Percentiles rank a stretch among this genome's conserved stretches.
Evolutionary conservation across 2,329 filamentous ascomycete genomes (phyloP).

Genomic region (Fusarium sp.): DNA sequence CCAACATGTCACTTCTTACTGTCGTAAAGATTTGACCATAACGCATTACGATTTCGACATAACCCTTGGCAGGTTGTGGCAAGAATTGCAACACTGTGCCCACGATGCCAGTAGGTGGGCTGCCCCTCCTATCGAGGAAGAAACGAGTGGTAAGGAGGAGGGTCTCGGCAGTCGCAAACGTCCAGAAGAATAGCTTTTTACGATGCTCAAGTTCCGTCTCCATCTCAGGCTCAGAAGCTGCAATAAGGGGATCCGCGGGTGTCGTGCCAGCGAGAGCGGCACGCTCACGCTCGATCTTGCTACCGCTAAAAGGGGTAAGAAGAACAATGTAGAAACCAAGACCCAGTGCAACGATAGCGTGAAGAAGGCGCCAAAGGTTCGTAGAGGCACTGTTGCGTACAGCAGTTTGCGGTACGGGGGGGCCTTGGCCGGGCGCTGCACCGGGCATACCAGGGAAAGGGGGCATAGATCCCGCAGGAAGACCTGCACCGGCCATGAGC

Average conservation of each 20-base stretch:
- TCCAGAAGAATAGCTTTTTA: slow-evolving; percentile 72
- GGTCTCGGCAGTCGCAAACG: slow-evolving; percentile 83
- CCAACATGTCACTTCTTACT: slow-evolving; percentile 78
- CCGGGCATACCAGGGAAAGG: slow-evolving; percentile 55
- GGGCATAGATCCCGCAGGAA: slow-evolving; percentile 48
- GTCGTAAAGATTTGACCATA: slow-evolving; percentile 80
- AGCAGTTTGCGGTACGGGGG: slow-evolving; percentile 49
- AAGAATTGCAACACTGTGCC: slow-evolving; percentile 73
- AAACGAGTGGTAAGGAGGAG: slow-evolving; percentile 77
- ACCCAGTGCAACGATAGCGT: slow-evolving; percentile 76
- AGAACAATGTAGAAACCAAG: slow-evolving; percentile 78
- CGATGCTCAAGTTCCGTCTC: slow-evolving; percentile 51
- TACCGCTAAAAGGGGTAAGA: slow-evolving; percentile 76
- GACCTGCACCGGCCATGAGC: slow-evolving; percentile 66
- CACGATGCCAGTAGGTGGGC: slow-evolving; percentile 71
- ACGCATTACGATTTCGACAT: slow-evolving; percentile 69
- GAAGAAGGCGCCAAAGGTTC: slow-evolving; percentile 77
- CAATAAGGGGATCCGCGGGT: slow-evolving; percentile 39
- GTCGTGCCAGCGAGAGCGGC: slow-evolving; percentile 46
- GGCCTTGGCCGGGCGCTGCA: slow-evolving; percentile 48
- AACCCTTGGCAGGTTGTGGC: slow-evolving; percentile 72
- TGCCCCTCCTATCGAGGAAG: slow-evolving; percentile 72
- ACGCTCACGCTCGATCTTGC: slow-evolving; percentile 68
- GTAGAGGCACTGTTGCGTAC: slow-evolving; percentile 51
- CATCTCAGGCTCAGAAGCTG: slow-evolving; percentile 42